A percentile compares a stretch with the other conserved stretches of the same genome.
Conservation (phyloP, 2,329 filamentous ascomycete species). For the Xylariaceae sp. region DNA sequence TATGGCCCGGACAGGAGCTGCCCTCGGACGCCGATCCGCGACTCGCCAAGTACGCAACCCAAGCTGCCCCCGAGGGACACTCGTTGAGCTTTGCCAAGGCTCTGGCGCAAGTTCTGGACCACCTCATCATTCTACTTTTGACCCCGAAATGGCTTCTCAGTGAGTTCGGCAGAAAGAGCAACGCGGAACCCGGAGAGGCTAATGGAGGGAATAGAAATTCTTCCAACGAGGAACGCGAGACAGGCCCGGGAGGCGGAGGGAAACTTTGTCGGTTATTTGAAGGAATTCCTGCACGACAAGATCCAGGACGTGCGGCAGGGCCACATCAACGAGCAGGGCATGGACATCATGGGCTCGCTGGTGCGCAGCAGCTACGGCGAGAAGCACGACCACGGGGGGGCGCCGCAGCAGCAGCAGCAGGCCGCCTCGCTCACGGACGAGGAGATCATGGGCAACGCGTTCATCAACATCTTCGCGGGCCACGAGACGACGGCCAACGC, state of each 20-base stretch:
- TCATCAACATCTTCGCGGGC: conserved; percentile 62
- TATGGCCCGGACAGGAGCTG: conserved; percentile 55
- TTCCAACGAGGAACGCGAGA: conserved; percentile 45
- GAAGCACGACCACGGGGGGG: conserved; percentile 8
- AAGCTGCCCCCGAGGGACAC: conserved; percentile 42
- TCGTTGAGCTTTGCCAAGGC: conserved; percentile 59
- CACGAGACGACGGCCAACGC: conserved; percentile 76
- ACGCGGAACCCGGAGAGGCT: conserved; percentile 2
- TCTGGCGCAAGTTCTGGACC: conserved; percentile 52
- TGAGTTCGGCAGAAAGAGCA: conserved; percentile 21
- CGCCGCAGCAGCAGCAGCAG: conserved; percentile 9
- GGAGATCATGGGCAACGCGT: conserved; percentile 67
- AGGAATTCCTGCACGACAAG: conserved; percentile 59
- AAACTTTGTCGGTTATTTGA: conserved; percentile 64
- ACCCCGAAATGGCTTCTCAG: conserved; percentile 49
- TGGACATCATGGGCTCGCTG: conserved; percentile 47
- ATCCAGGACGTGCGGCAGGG: conserved; percentile 31
- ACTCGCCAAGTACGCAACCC: conserved; percentile 39
- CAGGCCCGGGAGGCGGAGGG: conserved; percentile 45
- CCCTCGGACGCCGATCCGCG: conserved; percentile 35
- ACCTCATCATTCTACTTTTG: conserved; percentile 55
- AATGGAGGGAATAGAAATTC: conserved; percentile 21
- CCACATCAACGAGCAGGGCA: conserved; percentile 33
- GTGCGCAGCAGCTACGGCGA: conserved; percentile 34
- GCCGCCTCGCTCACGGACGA: conserved; percentile 42